These are phyloP conservation scores for Phytophthora cryptogea DNA, from an alignment of 352 stramenopile species.

Conservation along the genomic window DNA sequence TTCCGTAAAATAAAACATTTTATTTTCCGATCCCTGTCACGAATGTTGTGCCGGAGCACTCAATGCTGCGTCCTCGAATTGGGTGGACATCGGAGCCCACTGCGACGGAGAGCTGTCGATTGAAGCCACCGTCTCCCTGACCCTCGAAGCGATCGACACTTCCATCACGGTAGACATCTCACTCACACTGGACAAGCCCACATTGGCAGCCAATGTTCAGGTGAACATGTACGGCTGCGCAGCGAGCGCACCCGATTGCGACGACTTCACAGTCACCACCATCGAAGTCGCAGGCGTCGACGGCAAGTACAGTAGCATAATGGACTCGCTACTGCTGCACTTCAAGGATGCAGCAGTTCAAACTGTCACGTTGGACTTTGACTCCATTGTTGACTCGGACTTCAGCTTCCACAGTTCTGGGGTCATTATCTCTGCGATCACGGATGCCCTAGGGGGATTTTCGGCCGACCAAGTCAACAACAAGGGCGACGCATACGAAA, in stretches of 20 bases:
- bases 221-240: constrained; percentile 43
- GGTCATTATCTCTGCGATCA: constrained; percentile 44
- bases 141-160: constrained; percentile 48
- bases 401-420: constrained; percentile 50
- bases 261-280: constrained; percentile 47
- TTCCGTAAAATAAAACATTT: too few relatives aligned
- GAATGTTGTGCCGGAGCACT: constrained; percentile 43
- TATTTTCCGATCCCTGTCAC: too few relatives aligned
- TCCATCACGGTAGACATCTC: constrained; percentile 38
- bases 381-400: constrained; percentile 46
- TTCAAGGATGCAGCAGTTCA: constrained; percentile 34
- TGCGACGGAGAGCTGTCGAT: constrained; percentile 38
- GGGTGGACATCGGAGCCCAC: constrained; percentile 42
- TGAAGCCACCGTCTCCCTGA: constrained; percentile 38
- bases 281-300: constrained; percentile 44
- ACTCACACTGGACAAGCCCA: constrained; percentile 38
- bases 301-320: constrained; percentile 35
- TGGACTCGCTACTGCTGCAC: constrained; percentile 39
- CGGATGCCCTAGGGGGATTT: constrained; percentile 46
- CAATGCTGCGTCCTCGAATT: constrained; percentile 42
- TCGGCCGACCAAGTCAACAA: constrained; percentile 56
- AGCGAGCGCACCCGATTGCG: constrained; percentile 35
- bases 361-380: constrained; percentile 41
- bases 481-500: constrained; percentile 57
- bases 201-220: constrained; percentile 26